These are phyloP conservation scores for Hericium erinaceus DNA, from an alignment of 768 basidiomycete species.

Conservation along the genomic window DNA sequence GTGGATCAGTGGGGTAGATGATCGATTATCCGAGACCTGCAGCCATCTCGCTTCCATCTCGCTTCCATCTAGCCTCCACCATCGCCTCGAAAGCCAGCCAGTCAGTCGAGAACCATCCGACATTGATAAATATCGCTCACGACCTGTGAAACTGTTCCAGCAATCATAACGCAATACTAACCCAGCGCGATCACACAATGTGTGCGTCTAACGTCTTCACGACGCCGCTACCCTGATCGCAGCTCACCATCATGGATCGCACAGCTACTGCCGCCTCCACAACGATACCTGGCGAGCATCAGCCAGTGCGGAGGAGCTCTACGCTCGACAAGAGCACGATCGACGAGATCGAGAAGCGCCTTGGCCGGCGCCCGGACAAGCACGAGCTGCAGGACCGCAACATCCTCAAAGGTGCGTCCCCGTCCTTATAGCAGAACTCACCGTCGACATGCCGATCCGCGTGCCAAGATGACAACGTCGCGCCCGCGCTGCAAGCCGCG, in stretches of 20 bases:
- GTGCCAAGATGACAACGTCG: constrained; percentile 49
- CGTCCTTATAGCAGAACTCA: not conserved
- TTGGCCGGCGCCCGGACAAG: constrained; percentile 48
- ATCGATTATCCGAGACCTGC: too few relatives aligned
- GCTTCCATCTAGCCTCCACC: too few relatives aligned
- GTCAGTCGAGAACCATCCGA: too few relatives aligned
- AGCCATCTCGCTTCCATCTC: too few relatives aligned
- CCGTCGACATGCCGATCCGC: not conserved
- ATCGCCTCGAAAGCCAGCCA: too few relatives aligned
- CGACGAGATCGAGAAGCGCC: constrained; percentile 42
- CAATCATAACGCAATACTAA: too few relatives aligned
- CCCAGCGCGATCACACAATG: too few relatives aligned
- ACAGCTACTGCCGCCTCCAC: not conserved
- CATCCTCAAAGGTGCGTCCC: constrained; percentile 51
- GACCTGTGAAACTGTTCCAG: too few relatives aligned
- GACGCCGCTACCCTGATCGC: too few relatives aligned
- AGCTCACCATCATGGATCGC: not conserved
- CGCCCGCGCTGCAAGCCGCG: constrained; percentile 51
- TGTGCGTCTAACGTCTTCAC: too few relatives aligned
- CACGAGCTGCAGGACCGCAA: constrained; percentile 56
- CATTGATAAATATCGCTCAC: too few relatives aligned
- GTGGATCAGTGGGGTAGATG: too few relatives aligned
- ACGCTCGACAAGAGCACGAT: constrained; percentile 27
- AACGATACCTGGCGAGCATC: not conserved
- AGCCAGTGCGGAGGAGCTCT: not conserved